Conservation (phyloP, 805 yeast species). For the Brettanomyces anomalus region DNA sequence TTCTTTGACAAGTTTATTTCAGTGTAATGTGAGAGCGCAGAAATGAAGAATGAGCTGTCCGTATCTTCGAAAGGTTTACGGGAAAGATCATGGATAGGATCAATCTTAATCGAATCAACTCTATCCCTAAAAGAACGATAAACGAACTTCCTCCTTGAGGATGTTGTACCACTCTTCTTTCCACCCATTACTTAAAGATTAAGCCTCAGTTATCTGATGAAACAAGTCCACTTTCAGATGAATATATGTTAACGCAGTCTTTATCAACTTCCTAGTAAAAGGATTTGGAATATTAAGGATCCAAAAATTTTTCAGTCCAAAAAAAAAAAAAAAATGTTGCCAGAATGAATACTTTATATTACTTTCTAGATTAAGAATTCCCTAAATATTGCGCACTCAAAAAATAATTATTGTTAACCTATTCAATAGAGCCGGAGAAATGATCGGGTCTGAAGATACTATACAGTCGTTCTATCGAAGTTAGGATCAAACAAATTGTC, state of each 20-base stretch:
- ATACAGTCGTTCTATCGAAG: too few species aligned
- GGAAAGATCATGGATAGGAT: slow-evolving; percentile 46
- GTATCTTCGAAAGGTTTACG: slow-evolving; percentile 61
- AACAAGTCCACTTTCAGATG: too few species aligned
- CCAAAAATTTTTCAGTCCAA: slow-evolving; percentile 1
- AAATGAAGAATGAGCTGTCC: slow-evolving; percentile 68
- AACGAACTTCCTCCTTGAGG: slow-evolving; percentile 49
- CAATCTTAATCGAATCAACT: slow-evolving; percentile 75
- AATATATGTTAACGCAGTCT: too few species aligned
- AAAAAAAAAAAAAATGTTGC: not conserved
- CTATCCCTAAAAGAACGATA: slow-evolving; percentile 77
- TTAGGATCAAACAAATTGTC: too few species aligned
- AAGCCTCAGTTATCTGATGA: not conserved
- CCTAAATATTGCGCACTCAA: too few species aligned
- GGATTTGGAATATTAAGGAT: not conserved
- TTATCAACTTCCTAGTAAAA: too few species aligned
- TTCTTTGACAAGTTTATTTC: slow-evolving; percentile 73
- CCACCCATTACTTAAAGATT: slow-evolving; percentile 12
- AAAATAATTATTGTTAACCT: too few species aligned
- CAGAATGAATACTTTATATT: too few species aligned
- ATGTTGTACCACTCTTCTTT: slow-evolving; percentile 36
- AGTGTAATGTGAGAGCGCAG: slow-evolving; percentile 78
- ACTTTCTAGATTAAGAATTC: too few species aligned
- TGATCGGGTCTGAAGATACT: too few species aligned
- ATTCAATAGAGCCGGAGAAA: too few species aligned